Base-by-base conservation (phyloP, 169 alveolate species). In the Eimeria necatrix region DNA sequence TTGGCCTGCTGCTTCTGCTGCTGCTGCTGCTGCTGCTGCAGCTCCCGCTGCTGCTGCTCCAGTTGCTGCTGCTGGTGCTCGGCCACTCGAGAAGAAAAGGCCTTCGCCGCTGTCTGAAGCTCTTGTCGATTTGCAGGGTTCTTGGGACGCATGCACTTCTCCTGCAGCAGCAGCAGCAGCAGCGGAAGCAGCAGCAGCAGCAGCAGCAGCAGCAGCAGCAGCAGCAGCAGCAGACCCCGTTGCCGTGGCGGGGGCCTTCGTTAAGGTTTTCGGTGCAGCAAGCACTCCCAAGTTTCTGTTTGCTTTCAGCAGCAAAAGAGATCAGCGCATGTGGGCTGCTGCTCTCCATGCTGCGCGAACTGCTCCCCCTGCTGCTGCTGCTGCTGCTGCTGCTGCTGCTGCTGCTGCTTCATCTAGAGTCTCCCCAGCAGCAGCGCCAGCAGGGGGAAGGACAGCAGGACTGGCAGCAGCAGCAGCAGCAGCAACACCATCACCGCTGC, bases 141-240 rank as follows among this genome's bases (percentile, higher is more conserved):
- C 12, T n/a, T 56, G 18, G 46, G 51, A 71, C 6, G 73, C 9
- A 61, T 61, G 73, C n/a, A 61, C 73, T 2, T n/a, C 73, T 2
- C 41, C 73, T 10, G 83, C 83, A 5, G 83, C 46, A 32, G 46
- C 51, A 32, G 18, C 46, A 71, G 83, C 83, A 22, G 83, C 83
- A 71, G 83, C 83, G 10, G 20, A 68, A 22, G 32, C n/a, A 8
- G 64, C 64, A 56, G 20, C 64, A 56, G 64, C 20, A 56, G 64
- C 20, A 56, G 83, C 53, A 71, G 4, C 46, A 22, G 83, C 83
- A 71, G 83, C 83, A 71, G 49, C 83, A n/a, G 83, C 83, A 71
- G 83, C 51, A 32, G 46, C 81, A 71, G 51, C 53, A 71, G 81
- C 46, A 32, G 48, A 8, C 20, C 14, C 64, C 14, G 64, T 14